Evolutionary conservation across 75 land plant species (phyloP), one percentile per base, ranked within the genome.

Genomic region (Cunninghamia lanceolata): DNA sequence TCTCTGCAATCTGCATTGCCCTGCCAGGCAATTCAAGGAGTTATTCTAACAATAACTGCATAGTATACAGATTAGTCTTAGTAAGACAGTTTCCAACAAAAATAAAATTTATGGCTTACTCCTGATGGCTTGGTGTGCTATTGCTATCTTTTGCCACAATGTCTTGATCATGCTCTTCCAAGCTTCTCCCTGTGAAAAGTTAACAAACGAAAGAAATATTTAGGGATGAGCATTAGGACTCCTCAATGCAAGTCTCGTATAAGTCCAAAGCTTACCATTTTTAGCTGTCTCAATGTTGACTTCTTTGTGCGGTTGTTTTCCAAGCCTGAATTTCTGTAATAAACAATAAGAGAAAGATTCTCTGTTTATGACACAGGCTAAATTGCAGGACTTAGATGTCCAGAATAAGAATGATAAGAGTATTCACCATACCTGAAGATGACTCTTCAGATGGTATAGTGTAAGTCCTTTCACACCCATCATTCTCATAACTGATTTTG

Each of bases 391-490:
- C 14, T 32, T 30, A 34, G 2, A 73, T 73, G 34, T 73, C 34
- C 16, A 73, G 75, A 70, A 73, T 34, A 73, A 73, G 75, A 73
- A 73, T 32, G 14, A 32, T 9, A 73, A 73, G 36, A 34, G 11
- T 11, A 63, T 25, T 7, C 34, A 86, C 42, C 89, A 80, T 78
- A 96, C 99, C 93, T 96, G 99, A 80, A 96, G 97, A 83, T 96
- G 99, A 88, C 99, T 96, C 89, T 96, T 96, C 83, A 96, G 94
- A 87, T 96, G 99, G 86, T 96, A 96, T 32, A 96, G 94, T 50
- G 99, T 96, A 40, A 96, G 95, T 38, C 99, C 99, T 85, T 95
- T 96, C 50, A 96, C 97, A 71, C 97, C 97, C 99, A 96, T 96
- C 75, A 94, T 95, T 84, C 99, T 89, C 99, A 96, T 95, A 84